These are phyloP conservation scores for Hirschfeldia incana DNA, from an alignment of 345 rosid genomes.

Conservation along the genomic window DNA sequence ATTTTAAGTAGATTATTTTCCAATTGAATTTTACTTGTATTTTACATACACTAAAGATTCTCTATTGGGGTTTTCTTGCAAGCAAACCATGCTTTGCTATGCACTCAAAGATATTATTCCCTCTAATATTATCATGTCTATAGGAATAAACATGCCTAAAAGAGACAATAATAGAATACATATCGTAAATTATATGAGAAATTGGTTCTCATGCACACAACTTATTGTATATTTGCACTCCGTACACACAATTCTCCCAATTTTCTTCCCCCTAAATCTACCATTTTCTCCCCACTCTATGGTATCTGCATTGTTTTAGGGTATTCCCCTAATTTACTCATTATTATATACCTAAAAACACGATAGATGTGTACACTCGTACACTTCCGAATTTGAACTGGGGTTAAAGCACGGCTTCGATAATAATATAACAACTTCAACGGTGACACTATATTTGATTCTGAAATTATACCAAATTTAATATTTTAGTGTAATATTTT, in stretches of 20 bases:
- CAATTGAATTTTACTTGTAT: neutral
- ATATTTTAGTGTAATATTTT: no score
- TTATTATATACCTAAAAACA: neutral
- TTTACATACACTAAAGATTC: neutral
- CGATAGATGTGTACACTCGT: no score
- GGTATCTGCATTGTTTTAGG: no score
- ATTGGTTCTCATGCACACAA: no score
- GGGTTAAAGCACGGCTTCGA: neutral
- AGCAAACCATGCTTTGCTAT: neutral
- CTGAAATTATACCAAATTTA: no score
- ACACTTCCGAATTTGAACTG: neutral
- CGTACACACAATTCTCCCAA: no score
- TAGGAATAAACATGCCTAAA: neutral
- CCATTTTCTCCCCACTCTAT: no score
- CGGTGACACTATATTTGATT: no score
- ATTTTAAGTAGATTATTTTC: neutral
- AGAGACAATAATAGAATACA: neutral
- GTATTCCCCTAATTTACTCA: no score
- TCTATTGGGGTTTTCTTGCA: neutral
- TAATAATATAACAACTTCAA: no score
- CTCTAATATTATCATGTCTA: neutral
- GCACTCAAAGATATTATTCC: conserved; percentile 1
- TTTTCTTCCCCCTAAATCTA: no score
- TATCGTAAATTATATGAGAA: neutral
- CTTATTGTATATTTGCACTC: no score